phyloP scores from a whole-genome alignment of 768 basidiomycete species.

The Suillus ampliporus region DNA sequence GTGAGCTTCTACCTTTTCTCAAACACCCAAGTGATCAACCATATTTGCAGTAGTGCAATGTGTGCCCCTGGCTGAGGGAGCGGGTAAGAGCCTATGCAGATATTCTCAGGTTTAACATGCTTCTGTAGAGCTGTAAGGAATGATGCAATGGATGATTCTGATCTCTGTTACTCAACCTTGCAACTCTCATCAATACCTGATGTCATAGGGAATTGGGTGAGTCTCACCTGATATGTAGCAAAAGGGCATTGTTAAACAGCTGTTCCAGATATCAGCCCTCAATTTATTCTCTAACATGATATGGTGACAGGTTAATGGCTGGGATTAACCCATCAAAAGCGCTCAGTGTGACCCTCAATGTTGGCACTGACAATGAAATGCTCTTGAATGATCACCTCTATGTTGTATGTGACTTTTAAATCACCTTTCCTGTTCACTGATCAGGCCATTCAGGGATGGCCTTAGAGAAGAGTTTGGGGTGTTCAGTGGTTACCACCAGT shows the following conservation, averaged over 20 bases:
- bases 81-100: no score
- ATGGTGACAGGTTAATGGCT: constrained; percentile 56
- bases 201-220: constrained; percentile 54
- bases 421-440: not conserved
- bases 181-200: constrained; percentile 6
- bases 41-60: no score
- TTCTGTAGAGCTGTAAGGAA: no score
- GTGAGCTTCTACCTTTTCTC: no score
- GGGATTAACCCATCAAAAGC: constrained; percentile 68
- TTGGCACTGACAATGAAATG: constrained; percentile 74
- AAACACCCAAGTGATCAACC: no score
- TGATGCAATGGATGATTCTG: no score
- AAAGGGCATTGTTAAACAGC: constrained; percentile 2
- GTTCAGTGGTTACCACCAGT: no score
- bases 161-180: constrained; percentile 28
- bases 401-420: constrained; percentile 51
- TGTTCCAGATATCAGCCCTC: constrained; percentile 59
- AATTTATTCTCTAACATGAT: not conserved
- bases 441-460: constrained; percentile 65
- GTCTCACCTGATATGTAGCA: constrained; percentile 16
- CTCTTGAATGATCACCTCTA: constrained; percentile 69
- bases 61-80: no score
- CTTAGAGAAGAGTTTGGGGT: constrained; percentile 70
- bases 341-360: constrained; percentile 68
- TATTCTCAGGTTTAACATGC: no score